Percentiles rank a stretch among this genome's conserved stretches.
Conservation (phyloP, 108 stramenopile genomes). For the Cyclotella baltica region DNA sequence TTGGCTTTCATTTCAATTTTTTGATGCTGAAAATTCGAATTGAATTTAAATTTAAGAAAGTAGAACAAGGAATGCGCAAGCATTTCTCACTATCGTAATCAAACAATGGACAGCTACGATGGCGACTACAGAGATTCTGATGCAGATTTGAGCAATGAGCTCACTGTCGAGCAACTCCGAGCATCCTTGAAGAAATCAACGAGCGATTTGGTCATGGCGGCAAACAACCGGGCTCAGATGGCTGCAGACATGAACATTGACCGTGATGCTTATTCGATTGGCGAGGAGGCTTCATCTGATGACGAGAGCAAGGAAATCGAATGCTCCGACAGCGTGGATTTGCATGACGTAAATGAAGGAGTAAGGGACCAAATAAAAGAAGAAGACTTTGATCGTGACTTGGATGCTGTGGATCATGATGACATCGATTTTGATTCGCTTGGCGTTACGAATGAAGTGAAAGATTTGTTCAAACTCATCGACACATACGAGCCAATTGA, state of each 20-base stretch:
- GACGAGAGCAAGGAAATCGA: not conserved
- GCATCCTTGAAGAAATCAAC: conserved; percentile 18
- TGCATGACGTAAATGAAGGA: not conserved
- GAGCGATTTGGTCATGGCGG: not conserved
- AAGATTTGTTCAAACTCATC: conserved; percentile 61
- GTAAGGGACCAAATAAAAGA: not conserved
- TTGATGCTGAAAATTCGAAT: not conserved
- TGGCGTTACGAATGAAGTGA: conserved; percentile 51
- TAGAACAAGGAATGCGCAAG: not conserved
- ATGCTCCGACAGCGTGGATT: not conserved
- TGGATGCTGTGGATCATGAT: not conserved
- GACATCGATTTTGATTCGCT: conserved; percentile 28
- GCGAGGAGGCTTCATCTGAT: not conserved
- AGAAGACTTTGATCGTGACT: not conserved
- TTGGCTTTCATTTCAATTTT: too few species aligned
- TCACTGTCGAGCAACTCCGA: conserved; percentile 5
- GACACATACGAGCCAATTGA: conserved; percentile 78
- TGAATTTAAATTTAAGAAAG: not conserved
- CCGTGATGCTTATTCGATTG: not conserved
- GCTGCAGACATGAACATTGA: too few species aligned
- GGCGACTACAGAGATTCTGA: conserved; percentile 1
- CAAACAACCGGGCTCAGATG: too few species aligned
- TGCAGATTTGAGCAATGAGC: not conserved
- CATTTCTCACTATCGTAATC: not conserved
- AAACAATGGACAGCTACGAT: not conserved